Evolutionary conservation across 2,329 filamentous ascomycete species (phyloP).

Genomic region (Ceratocystiopsis sp.): DNA sequence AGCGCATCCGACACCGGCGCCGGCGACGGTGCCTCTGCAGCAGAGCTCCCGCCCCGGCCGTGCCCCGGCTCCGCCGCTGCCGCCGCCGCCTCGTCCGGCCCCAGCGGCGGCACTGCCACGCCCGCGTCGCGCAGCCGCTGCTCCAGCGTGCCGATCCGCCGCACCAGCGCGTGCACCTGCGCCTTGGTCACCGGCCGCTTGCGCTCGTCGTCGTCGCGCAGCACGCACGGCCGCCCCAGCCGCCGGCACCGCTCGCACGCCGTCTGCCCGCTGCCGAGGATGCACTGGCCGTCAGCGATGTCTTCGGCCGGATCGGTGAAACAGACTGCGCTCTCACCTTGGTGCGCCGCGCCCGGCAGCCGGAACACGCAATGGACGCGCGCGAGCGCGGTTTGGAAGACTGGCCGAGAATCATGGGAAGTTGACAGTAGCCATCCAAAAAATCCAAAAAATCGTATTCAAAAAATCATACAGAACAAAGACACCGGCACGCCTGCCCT

Average conservation of each 20-base stretch:
- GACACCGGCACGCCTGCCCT: no score
- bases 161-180: constrained; percentile 38
- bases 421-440: background rate
- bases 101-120: constrained; percentile 28
- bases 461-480: no score
- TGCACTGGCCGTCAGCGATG: constrained; percentile 21
- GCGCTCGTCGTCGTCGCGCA: constrained; percentile 40
- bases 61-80: background rate
- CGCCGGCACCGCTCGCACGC: constrained; percentile 35
- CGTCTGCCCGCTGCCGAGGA: constrained; percentile 32
- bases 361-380: constrained; percentile 37
- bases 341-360: constrained; percentile 28
- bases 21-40: constrained; percentile 11
- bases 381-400: constrained; percentile 23
- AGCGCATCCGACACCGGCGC: constrained; percentile 29
- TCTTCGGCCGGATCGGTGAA: no score
- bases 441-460: no score
- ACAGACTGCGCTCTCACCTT: no score
- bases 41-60: no score
- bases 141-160: constrained; percentile 34
- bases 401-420: no score
- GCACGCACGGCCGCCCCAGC: constrained; percentile 32
- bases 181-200: constrained; percentile 40
- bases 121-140: constrained; percentile 32
- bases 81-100: constrained; percentile 3